Evolutionary conservation across 2,329 filamentous ascomycete species (phyloP).

Genomic region (Onygena corvina): DNA sequence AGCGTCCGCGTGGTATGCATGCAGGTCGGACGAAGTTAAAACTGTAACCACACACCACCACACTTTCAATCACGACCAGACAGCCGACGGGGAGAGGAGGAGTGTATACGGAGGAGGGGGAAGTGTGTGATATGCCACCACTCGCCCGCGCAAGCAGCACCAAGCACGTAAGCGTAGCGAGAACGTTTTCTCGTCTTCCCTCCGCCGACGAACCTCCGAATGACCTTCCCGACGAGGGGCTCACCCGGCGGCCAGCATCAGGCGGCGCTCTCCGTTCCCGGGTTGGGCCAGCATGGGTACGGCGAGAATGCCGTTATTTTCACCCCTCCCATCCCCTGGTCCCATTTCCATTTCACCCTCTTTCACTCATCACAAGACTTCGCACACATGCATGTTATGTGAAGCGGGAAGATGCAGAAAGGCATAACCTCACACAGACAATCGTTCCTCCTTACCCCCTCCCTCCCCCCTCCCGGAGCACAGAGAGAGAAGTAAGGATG

Average conservation of each 20-base stretch:
- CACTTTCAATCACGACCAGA: too few species aligned
- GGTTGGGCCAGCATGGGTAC: too few species aligned
- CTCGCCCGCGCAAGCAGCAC: too few species aligned
- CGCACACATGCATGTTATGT: conserved; percentile 2
- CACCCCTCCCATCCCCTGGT: not conserved
- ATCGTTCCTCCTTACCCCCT: too few species aligned
- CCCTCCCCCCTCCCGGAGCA: not conserved
- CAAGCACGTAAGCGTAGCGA: too few species aligned
- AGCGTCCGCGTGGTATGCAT: conserved; percentile 7
- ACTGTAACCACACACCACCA: conserved; percentile 5
- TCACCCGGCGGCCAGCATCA: not conserved
- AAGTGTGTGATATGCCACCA: not conserved
- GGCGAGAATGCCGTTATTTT: not conserved
- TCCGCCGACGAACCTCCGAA: too few species aligned
- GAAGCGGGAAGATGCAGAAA: conserved; percentile 8
- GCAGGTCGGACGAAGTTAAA: conserved; percentile 6
- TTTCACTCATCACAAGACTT: conserved; percentile 3
- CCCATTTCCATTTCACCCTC: not conserved
- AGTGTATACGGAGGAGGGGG: not conserved
- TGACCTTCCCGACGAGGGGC: too few species aligned
- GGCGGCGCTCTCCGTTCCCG: not conserved
- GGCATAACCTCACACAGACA: not conserved
- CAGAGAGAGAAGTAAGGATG: too few species aligned
- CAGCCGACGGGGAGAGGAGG: not conserved
- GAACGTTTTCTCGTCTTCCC: too few species aligned